phyloP scores from a whole-genome alignment of 495 filamentous ascomycete genomes.

The Clohesyomyces aquaticus region DNA sequence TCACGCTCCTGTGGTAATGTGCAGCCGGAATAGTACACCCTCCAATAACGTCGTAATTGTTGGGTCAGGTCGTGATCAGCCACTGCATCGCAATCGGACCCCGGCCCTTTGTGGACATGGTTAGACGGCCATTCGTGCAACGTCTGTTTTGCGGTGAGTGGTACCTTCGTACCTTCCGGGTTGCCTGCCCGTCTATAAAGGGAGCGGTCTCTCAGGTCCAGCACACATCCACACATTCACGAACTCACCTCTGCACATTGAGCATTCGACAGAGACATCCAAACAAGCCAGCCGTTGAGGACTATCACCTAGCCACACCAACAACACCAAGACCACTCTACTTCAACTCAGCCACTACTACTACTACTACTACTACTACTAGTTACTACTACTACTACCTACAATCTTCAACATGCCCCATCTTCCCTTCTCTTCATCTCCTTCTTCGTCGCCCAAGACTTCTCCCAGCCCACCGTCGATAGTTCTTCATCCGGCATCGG shows the following conservation, averaged over 20 bases:
- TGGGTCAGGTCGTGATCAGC: constrained; percentile 23
- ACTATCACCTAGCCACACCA: constrained; percentile 5
- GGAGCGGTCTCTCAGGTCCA: constrained; percentile 2
- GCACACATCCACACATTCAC: background rate
- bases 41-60: constrained; percentile 21
- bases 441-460: constrained; percentile 27
- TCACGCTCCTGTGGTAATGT: constrained; percentile 32
- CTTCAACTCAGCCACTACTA: background rate
- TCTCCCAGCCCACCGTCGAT: constrained; percentile 35
- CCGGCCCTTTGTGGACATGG: constrained; percentile 23
- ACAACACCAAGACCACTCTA: background rate
- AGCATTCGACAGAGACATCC: background rate
- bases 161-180: background rate
- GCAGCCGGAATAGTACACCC: constrained; percentile 22
- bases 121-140: constrained; percentile 26
- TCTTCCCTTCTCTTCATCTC: constrained; percentile 35
- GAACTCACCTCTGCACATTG: constrained; percentile 11
- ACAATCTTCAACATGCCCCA: constrained; percentile 32
- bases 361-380: constrained; percentile 1
- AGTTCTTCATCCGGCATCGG: constrained; percentile 38
- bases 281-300: constrained; percentile 12
- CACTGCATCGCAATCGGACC: constrained; percentile 16
- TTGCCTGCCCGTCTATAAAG: constrained; percentile 19
- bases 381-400: background rate
- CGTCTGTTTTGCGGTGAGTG: constrained; percentile 32